phyloP scores from a whole-genome alignment of 192 early-diverging fungal genomes.

The Podila clonocystis region DNA sequence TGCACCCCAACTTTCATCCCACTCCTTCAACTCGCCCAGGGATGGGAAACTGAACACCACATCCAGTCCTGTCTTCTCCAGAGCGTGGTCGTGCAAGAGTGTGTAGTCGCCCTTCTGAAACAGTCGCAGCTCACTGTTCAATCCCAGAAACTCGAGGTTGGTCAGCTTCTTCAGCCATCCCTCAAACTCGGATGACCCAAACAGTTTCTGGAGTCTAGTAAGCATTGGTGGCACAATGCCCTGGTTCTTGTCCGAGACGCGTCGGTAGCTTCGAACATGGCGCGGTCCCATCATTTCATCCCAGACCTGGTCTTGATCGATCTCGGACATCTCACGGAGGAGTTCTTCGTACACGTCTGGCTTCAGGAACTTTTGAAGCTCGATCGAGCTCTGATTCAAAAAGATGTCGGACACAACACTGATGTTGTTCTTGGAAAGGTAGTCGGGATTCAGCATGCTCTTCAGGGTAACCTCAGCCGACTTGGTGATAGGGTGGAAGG shows the following conservation, averaged over 20 bases:
- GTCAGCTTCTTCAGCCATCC: conserved; percentile 37
- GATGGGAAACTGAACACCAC: conserved; percentile 53
- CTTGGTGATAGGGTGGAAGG: conserved; percentile 3
- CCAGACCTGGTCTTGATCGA: conserved; percentile 16
- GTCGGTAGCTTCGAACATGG: conserved; percentile 60
- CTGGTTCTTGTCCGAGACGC: conserved; percentile 30
- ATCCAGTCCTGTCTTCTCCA: conserved; percentile 64
- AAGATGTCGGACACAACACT: conserved; percentile 58
- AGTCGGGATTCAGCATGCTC: conserved; percentile 60
- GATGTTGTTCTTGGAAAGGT: conserved; percentile 44
- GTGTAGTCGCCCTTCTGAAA: conserved; percentile 69
- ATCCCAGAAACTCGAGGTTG: conserved; percentile 15
- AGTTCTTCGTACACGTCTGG: conserved; percentile 43
- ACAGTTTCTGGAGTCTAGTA: conserved; percentile 30
- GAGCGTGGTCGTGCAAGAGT: conserved; percentile 65
- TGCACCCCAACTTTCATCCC: conserved; percentile 61
- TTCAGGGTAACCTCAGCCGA: conserved; percentile 18
- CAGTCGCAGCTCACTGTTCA: conserved; percentile 47
- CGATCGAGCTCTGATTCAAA: conserved; percentile 49
- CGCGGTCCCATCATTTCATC: conserved; percentile 54
- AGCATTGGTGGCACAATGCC: conserved; percentile 8
- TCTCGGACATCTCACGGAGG: conserved; percentile 26
- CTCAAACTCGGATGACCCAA: conserved; percentile 45
- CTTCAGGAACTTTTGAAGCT: conserved; percentile 52
- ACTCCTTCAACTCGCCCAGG: conserved; percentile 25